Base-by-base conservation (phyloP, 768 basidiomycete species). In the Austroboletus festivus region DNA sequence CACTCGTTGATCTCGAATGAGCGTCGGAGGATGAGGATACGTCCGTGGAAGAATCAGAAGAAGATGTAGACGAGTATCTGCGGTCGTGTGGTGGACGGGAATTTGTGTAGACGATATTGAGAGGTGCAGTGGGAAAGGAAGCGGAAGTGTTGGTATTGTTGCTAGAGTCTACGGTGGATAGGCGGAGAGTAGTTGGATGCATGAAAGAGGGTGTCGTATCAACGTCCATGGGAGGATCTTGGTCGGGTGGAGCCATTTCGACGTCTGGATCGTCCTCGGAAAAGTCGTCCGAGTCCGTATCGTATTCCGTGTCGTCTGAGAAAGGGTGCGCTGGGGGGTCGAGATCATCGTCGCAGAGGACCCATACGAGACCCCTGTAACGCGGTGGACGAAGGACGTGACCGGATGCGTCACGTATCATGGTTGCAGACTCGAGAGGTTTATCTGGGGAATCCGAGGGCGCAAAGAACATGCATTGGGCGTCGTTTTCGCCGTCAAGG, bases 331-430 rank as follows among this genome's bases (percentile, higher is more conserved):
- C 35, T 57, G 34, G 16, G 51, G 1, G 42, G 31, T 69, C 64
- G 46, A 79, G 56, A 62, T 89, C 86, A 41, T 87, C 89, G 57
- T 88, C 86, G 54, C 80, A 82, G 37, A 87, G 76, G 58, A 89
- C 89, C 82, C 87, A 90, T n/a, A 88, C 71, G 47, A 92, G 79
- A 0, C 89, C 89, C n/a, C 89, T 66, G 63, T 83, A 84, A 22
- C 62, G 53, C 5, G 80, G 79, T 4, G 73, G 63, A 20, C 64
- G 54, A 10, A 65, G 34, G 48, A 62, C 59, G 26, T 63, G 63
- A 0, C 64, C 64, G 0, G 51, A 31, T 2, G 33, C 0, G 42
- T 67, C 64, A 34, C 63, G 64, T 0, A 62, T 28, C 63, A 65
- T 62, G 22, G 47, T 55, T 0, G 64, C 52, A 3, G 61, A 57